These are phyloP conservation scores for Saccharata proteae DNA, from an alignment of 2,329 filamentous ascomycete species.

Conservation along the genomic window DNA sequence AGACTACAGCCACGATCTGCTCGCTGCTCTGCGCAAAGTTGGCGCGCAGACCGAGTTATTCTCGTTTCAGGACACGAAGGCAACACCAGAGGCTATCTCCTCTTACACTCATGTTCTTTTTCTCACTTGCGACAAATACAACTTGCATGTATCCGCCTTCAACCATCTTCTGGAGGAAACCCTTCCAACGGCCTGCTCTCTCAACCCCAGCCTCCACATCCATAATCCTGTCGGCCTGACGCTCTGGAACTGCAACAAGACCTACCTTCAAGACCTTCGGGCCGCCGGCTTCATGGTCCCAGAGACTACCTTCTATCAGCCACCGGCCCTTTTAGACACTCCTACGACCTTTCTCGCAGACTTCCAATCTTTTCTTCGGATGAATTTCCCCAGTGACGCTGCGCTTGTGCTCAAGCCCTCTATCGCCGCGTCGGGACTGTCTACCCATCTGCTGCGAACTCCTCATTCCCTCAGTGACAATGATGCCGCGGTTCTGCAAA, in stretches of 20 bases:
- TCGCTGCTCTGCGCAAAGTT: conserved; percentile 1
- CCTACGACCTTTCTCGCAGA: neutral
- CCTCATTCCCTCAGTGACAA: conserved; percentile 1
- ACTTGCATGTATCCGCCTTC: conserved; percentile 5
- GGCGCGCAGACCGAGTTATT: conserved; percentile 1
- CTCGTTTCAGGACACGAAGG: conserved; percentile 2
- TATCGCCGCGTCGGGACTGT: conserved; percentile 4
- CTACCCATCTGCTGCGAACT: conserved; percentile 2
- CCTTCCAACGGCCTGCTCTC: conserved; percentile 4
- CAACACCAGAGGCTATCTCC: conserved; percentile 2
- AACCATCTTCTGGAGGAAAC: conserved; percentile 1
- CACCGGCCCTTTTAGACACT: neutral
- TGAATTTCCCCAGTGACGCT: neutral
- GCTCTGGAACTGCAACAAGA: conserved; percentile 8
- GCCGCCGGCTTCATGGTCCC: conserved; percentile 1
- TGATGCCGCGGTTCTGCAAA: conserved; percentile 1
- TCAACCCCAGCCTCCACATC: conserved; percentile 6
- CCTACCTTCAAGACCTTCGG: conserved; percentile 1
- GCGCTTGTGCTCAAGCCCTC: conserved; percentile 6
- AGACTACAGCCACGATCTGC: conserved; percentile 1
- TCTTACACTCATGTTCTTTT: conserved; percentile 7
- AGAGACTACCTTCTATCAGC: conserved; percentile 4
- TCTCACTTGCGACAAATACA: conserved; percentile 6
- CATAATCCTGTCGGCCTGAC: conserved; percentile 4
- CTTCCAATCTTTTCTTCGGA: conserved; percentile 1